phyloP scores from a whole-genome alignment of 257 asterid species.

The Voacanga thouarsii region DNA sequence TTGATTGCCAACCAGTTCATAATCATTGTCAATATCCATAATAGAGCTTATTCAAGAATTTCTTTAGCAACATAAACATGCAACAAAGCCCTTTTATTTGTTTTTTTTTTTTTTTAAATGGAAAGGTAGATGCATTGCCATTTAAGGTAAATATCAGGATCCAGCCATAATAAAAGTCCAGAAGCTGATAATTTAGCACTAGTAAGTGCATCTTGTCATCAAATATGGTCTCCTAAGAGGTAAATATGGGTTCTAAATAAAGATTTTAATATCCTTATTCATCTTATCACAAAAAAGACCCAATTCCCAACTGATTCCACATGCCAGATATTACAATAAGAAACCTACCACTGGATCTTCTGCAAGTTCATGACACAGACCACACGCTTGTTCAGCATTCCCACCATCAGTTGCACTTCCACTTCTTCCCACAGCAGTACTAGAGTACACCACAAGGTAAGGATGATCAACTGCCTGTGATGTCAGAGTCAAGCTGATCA shows the following conservation, averaged over 20 bases:
- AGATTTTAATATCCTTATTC: not conserved
- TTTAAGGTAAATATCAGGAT: too few species aligned
- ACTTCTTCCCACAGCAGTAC: conserved; percentile 52
- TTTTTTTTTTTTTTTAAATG: too few species aligned
- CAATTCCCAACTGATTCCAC: not conserved
- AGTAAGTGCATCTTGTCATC: not conserved
- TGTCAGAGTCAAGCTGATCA: not conserved
- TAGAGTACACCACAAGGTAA: conserved; percentile 89
- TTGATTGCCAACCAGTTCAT: too few species aligned
- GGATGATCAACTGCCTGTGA: conserved; percentile 97
- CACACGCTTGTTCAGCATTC: conserved; percentile 48
- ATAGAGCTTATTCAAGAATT: too few species aligned
- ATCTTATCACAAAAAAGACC: not conserved
- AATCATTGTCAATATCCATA: too few species aligned
- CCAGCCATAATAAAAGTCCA: too few species aligned
- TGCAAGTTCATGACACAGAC: conserved; percentile 63
- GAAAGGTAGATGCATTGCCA: too few species aligned
- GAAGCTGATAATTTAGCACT: too few species aligned
- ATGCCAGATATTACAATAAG: not conserved
- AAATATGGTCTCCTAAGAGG: too few species aligned
- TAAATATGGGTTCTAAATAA: not conserved
- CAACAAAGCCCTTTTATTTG: too few species aligned
- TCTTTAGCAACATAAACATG: too few species aligned
- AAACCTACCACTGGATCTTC: conserved; percentile 77
- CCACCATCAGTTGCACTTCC: conserved; percentile 41